Conservation (phyloP, 495 filamentous ascomycete genomes). For the Penicillium argentinense region DNA sequence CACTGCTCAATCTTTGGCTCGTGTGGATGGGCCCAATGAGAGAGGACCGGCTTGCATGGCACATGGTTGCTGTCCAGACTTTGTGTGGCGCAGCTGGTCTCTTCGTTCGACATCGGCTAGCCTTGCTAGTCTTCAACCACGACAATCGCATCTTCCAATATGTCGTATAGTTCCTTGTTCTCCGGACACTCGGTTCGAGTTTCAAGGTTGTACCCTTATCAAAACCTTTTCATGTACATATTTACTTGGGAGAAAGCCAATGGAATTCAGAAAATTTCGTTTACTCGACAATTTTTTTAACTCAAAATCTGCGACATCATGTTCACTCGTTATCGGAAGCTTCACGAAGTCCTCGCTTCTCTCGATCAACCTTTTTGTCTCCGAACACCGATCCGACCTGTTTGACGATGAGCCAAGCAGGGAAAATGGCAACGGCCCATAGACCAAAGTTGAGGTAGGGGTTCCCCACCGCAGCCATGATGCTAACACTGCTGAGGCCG, state of each 20-base stretch:
- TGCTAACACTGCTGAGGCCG: constrained; percentile 52
- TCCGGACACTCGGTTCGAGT: too few species aligned
- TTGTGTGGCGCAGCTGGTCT: constrained; percentile 75
- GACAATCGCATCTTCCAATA: constrained; percentile 64
- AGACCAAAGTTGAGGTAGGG: constrained; percentile 64
- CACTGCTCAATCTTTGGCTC: constrained; percentile 91
- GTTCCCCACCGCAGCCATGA: constrained; percentile 59
- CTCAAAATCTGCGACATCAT: neutral
- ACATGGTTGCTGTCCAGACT: constrained; percentile 72
- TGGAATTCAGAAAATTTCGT: too few species aligned
- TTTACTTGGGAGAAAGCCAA: too few species aligned
- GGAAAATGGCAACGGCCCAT: constrained; percentile 56
- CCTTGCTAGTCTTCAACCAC: constrained; percentile 77
- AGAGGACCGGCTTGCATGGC: constrained; percentile 78
- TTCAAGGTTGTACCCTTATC: too few species aligned
- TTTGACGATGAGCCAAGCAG: constrained; percentile 59
- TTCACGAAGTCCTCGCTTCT: constrained; percentile 18
- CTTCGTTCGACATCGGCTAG: constrained; percentile 80
- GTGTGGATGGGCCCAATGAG: constrained; percentile 92
- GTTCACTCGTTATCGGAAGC: constrained; percentile 10
- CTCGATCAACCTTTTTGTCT: constrained; percentile 38
- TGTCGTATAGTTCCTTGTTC: constrained; percentile 17
- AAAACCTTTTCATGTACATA: constrained; percentile 11
- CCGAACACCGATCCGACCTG: constrained; percentile 45
- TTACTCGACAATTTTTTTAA: too few species aligned